Percentiles rank a stretch among this genome's conserved stretches.
These are phyloP conservation scores for Globisporangium nunn DNA, from an alignment of 352 stramenopile genomes.

Conservation along the genomic window DNA sequence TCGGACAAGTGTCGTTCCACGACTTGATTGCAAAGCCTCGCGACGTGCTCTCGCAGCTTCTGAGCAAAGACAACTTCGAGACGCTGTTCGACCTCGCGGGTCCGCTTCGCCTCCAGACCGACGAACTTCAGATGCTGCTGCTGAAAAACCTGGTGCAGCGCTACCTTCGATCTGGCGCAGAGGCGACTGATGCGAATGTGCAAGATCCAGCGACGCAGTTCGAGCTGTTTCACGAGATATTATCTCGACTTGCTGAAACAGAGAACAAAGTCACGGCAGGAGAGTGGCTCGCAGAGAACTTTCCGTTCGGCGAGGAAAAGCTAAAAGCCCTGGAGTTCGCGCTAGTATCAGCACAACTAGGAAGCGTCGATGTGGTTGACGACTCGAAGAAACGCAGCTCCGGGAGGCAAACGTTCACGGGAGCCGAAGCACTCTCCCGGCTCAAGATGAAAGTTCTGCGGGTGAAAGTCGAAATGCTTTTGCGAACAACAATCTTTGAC, in stretches of 20 bases:
- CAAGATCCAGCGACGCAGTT: constrained; percentile 10
- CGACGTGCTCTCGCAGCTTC: constrained; percentile 37
- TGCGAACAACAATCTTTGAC: constrained; percentile 18
- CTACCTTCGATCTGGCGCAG: constrained; percentile 2
- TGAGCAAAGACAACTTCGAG: constrained; percentile 44
- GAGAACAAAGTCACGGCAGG: constrained; percentile 40
- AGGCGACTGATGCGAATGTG: not conserved
- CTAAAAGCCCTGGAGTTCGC: constrained; percentile 41
- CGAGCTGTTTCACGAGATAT: constrained; percentile 23
- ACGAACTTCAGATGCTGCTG: constrained; percentile 70
- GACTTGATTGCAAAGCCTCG: constrained; percentile 50
- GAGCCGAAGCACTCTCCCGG: constrained; percentile 19
- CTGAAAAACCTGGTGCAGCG: constrained; percentile 57
- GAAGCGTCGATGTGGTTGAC: not conserved
- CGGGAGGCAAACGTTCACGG: constrained; percentile 28
- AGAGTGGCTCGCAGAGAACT: constrained; percentile 48
- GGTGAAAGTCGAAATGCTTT: constrained; percentile 28
- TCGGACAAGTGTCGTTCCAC: constrained; percentile 50
- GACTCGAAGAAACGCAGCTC: constrained; percentile 1
- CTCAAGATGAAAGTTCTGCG: constrained; percentile 36
- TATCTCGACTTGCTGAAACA: constrained; percentile 21
- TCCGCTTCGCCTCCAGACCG: constrained; percentile 50
- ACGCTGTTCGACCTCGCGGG: constrained; percentile 35
- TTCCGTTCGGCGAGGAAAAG: constrained; percentile 31
- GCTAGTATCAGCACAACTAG: constrained; percentile 9